Conservation (phyloP, 805 yeast species). For the Starmerella davenportii region DNA sequence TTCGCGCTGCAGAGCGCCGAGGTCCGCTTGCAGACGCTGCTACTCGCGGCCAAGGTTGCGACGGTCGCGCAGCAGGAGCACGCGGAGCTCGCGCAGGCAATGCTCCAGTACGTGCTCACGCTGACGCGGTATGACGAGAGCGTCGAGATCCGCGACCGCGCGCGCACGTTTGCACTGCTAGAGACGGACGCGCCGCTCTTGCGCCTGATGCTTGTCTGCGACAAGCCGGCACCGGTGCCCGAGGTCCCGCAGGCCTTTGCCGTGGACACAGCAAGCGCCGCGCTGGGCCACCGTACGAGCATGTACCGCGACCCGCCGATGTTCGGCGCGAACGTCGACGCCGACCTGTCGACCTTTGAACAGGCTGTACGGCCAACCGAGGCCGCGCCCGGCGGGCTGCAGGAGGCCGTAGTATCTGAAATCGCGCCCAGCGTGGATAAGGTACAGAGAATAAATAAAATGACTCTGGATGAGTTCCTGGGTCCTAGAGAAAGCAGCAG, state of each 20-base stretch:
- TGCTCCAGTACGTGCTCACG: constrained; percentile 45
- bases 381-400: too few species aligned
- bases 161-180: constrained; percentile 45
- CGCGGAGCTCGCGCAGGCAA: constrained; percentile 19
- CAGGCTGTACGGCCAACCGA: too few species aligned
- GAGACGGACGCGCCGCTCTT: constrained; percentile 42
- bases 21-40: constrained; percentile 53
- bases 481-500: constrained; percentile 19
- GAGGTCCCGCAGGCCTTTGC: constrained; percentile 8
- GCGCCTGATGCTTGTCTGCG: constrained; percentile 52
- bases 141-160: constrained; percentile 68
- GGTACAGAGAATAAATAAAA: constrained; percentile 19
- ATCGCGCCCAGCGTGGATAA: not conserved
- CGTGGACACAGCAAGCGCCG: constrained; percentile 21
- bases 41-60: constrained; percentile 55
- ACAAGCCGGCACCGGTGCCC: constrained; percentile 42
- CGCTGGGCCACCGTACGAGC: constrained; percentile 17
- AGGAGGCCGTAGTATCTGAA: too few species aligned
- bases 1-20: constrained; percentile 36
- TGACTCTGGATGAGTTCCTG: constrained; percentile 76
- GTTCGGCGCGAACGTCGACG: not conserved
- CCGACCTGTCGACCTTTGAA: not conserved
- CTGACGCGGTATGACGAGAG: constrained; percentile 56
- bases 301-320: not conserved
- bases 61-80: constrained; percentile 35